These are phyloP conservation scores for Populus trichocarpa DNA, from an alignment of 441 rosid species.

Conservation along the genomic window DNA sequence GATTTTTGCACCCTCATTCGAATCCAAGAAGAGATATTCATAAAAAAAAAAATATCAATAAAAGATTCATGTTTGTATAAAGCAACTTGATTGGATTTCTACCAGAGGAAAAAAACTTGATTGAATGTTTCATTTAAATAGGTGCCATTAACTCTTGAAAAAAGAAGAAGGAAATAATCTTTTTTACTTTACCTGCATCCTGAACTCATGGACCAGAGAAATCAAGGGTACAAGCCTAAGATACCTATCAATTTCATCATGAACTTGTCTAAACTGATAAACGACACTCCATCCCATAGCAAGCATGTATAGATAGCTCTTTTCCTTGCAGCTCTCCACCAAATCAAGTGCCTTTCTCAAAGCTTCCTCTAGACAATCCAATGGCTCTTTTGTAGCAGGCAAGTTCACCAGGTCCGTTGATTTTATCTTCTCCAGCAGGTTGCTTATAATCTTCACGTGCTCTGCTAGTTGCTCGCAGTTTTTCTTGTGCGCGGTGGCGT, in stretches of 20 bases:
- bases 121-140: background rate
- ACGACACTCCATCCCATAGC: slow-evolving; percentile 46
- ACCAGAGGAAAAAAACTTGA: background rate
- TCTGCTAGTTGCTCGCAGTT: slow-evolving; percentile 38
- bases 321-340: slow-evolving; percentile 34
- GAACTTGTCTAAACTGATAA: slow-evolving; percentile 37
- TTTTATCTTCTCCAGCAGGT: slow-evolving; percentile 31
- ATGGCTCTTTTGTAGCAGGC: slow-evolving; percentile 28
- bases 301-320: slow-evolving; percentile 37
- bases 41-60: background rate
- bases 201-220: slow-evolving; percentile 36
- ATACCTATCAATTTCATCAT: slow-evolving; percentile 33
- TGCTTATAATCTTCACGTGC: slow-evolving; percentile 28
- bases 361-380: slow-evolving; percentile 34
- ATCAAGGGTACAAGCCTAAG: slow-evolving; percentile 28
- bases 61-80: background rate
- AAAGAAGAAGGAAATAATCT: too few species aligned
- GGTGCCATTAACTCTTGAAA: background rate
- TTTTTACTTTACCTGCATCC: slow-evolving; percentile 27
- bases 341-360: slow-evolving; percentile 28
- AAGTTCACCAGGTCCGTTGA: slow-evolving; percentile 25
- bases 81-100: too few species aligned
- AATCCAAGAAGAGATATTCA: too few species aligned
- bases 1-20: too few species aligned
- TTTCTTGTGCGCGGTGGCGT: slow-evolving; percentile 21